Evolutionary conservation across 345 rosid species (phyloP).

Genomic region (Dipteronia sinensis): DNA sequence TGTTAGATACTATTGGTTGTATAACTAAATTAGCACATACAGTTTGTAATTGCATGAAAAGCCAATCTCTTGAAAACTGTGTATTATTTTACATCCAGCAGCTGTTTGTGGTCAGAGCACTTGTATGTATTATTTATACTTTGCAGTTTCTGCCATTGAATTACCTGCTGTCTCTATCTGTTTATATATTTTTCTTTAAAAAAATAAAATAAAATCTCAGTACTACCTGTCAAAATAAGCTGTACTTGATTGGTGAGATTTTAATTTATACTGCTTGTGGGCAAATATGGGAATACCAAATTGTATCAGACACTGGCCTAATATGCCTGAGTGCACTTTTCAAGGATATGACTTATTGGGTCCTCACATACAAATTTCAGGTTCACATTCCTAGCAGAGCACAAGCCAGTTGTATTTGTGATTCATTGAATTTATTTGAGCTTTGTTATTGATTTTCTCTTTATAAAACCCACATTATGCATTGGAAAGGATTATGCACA

Average conservation of each 20-base stretch:
- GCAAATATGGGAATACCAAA: background rate
- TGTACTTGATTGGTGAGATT: background rate
- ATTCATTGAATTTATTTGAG: background rate
- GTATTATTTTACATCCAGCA: background rate
- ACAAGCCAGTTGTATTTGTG: background rate
- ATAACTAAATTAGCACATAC: background rate
- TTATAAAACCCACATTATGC: background rate
- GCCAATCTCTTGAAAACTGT: background rate
- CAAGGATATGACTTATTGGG: background rate
- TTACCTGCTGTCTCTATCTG: too few species aligned
- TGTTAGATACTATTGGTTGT: background rate
- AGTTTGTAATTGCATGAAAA: background rate
- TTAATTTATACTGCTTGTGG: background rate
- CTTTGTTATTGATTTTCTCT: background rate
- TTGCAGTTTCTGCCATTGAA: background rate
- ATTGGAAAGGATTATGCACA: background rate
- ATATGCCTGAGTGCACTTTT: background rate
- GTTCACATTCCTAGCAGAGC: background rate
- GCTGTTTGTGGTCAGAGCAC: too few species aligned
- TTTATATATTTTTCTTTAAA: background rate
- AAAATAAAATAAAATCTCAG: background rate
- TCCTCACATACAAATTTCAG: background rate
- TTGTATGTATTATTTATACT: background rate
- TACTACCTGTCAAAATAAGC: background rate
- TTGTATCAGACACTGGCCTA: background rate